Evolutionary conservation across 2,329 filamentous ascomycete genomes (phyloP).

Genomic region (Diaporthe ampelina): DNA sequence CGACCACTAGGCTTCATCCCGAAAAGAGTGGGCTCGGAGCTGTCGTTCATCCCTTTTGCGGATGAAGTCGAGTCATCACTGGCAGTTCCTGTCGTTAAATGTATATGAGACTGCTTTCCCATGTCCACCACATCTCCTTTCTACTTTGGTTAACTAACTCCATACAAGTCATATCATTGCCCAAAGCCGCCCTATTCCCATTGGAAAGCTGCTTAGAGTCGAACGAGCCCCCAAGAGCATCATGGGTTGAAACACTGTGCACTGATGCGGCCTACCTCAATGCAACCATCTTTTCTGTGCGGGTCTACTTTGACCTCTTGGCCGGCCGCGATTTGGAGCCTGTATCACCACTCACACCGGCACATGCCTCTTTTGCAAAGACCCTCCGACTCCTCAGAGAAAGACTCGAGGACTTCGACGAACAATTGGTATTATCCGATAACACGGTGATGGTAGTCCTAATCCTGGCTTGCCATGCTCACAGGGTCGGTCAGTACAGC

Average conservation of each 20-base stretch:
- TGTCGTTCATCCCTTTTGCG: conserved; percentile 47
- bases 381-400: conserved; percentile 44
- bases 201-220: conserved; percentile 51
- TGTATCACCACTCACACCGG: conserved; percentile 47
- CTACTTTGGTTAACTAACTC: neutral
- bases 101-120: conserved; percentile 43
- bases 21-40: conserved; percentile 41
- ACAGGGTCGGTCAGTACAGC: conserved; percentile 47
- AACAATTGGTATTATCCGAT: conserved; percentile 47
- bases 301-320: conserved; percentile 50
- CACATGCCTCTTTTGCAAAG: conserved; percentile 39
- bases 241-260: conserved; percentile 50
- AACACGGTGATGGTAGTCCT: conserved; percentile 51
- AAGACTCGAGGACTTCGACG: conserved; percentile 46
- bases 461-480: conserved; percentile 50
- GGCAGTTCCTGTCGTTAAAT: conserved; percentile 47
- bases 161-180: conserved; percentile 49
- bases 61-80: conserved; percentile 47
- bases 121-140: too few relatives aligned
- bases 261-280: conserved; percentile 54
- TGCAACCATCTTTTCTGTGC: conserved; percentile 51
- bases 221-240: conserved; percentile 43
- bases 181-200: conserved; percentile 51
- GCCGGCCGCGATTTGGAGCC: conserved; percentile 44
- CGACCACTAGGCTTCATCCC: conserved; percentile 36